Evolutionary conservation across 306 rosid genomes (phyloP).

Genomic region (Vicia villosa): DNA sequence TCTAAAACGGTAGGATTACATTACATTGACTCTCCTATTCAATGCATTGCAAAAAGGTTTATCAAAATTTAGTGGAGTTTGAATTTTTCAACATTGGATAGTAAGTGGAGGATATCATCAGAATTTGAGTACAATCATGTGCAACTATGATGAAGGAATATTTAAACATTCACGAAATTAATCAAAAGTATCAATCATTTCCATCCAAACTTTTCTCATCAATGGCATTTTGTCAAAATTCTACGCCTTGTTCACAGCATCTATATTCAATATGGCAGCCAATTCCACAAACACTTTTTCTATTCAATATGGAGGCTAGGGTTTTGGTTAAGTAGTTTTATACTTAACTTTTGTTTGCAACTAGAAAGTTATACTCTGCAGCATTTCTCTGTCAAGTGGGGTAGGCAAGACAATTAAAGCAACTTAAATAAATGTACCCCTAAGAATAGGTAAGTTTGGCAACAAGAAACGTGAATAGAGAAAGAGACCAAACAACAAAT

Average conservation of each 20-base stretch:
- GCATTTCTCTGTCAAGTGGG: constrained; percentile 23
- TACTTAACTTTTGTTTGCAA: not conserved
- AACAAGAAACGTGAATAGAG: constrained; percentile 33
- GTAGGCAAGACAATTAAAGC: constrained; percentile 32
- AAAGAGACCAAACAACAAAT: constrained; percentile 43
- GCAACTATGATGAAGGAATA: constrained; percentile 17
- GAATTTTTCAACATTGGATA: not conserved
- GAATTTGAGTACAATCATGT: constrained; percentile 33
- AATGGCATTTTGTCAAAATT: constrained; percentile 34
- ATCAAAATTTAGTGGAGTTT: not conserved
- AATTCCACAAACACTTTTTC: no score
- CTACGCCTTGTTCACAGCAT: not conserved
- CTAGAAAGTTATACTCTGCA: not conserved
- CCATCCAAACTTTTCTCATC: constrained; percentile 38
- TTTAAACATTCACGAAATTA: not conserved
- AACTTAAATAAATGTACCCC: constrained; percentile 39
- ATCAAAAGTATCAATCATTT: not conserved
- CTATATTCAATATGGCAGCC: not conserved
- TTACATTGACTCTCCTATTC: not conserved
- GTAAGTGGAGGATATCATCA: not conserved
- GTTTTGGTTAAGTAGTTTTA: no score
- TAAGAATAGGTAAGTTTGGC: constrained; percentile 52
- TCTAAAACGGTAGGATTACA: not conserved
- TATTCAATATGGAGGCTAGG: no score
- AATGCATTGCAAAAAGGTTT: not conserved